Conservation (phyloP, 805 yeast species). For the Metschnikowia hibisci region DNA sequence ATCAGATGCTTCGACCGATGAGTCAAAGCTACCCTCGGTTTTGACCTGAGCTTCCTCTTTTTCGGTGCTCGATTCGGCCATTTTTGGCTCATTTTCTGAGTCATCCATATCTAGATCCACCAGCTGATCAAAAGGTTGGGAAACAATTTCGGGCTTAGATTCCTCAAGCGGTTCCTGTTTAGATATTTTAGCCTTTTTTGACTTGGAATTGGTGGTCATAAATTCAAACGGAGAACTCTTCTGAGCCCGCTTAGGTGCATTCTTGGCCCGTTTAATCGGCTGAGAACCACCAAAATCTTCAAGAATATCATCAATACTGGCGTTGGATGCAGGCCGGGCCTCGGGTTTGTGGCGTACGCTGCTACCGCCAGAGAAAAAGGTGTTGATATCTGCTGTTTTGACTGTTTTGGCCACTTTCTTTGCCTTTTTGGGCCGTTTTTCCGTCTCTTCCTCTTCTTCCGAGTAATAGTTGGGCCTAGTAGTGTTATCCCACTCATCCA, state of each 20-base stretch:
- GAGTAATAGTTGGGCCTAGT: slow-evolving; percentile 49
- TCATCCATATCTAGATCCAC: not conserved
- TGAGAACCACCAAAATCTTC: slow-evolving; percentile 16
- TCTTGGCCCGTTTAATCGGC: slow-evolving; percentile 12
- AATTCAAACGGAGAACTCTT: slow-evolving; percentile 31
- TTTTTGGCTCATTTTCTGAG: too few species aligned
- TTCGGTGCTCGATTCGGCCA: too few species aligned
- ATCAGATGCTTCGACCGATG: slow-evolving; percentile 4
- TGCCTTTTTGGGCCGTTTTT: slow-evolving; percentile 22
- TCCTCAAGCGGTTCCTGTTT: not conserved
- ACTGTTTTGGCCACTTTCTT: slow-evolving; percentile 37
- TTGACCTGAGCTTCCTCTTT: too few species aligned
- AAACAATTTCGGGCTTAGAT: not conserved
- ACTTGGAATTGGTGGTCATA: slow-evolving; percentile 23
- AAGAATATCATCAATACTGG: slow-evolving; percentile 18
- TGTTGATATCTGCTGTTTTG: slow-evolving; percentile 47
- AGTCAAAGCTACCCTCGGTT: not conserved
- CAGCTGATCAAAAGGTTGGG: not conserved
- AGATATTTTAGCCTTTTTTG: not conserved
- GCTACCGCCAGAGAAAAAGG: slow-evolving; percentile 41
- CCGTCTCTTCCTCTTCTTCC: slow-evolving; percentile 49
- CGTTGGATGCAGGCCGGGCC: slow-evolving; percentile 20
- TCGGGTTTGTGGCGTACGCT: slow-evolving; percentile 7
- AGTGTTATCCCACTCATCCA: slow-evolving; percentile 76
- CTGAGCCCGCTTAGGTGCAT: slow-evolving; percentile 25